Conservation (phyloP, 208 protist species). For the Leishmania lainsoni region DNA sequence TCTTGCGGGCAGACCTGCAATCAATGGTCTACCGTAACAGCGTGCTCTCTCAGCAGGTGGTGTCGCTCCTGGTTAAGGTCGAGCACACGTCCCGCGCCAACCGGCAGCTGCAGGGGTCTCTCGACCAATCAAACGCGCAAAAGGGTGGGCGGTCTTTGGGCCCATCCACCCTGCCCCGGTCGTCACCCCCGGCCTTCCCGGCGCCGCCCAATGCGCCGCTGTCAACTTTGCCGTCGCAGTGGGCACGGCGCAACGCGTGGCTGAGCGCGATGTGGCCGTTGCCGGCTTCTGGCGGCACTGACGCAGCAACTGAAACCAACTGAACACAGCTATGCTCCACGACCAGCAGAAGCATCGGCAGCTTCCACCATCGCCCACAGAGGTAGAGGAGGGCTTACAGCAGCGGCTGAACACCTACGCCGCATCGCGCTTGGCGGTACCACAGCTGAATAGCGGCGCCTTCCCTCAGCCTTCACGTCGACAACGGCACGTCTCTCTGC, state of each 20-base stretch:
- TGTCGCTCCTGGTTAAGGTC: conserved; percentile 62
- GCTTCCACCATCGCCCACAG: neutral
- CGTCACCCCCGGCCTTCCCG: neutral
- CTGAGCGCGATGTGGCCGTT: conserved; percentile 20
- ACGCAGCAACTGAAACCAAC: neutral
- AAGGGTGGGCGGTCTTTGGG: neutral
- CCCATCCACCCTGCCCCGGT: neutral
- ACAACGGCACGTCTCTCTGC: conserved; percentile 29
- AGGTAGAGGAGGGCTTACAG: conserved; percentile 36
- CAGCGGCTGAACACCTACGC: conserved; percentile 32
- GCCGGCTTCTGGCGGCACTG: neutral
- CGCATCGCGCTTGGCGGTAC: conserved; percentile 17
- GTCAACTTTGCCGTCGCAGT: neutral
- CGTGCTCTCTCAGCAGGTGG: conserved; percentile 75
- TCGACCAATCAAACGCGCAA: neutral
- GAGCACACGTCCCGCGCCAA: conserved; percentile 23
- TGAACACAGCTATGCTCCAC: conserved; percentile 17
- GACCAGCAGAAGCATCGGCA: conserved; percentile 2
- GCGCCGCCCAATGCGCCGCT: neutral
- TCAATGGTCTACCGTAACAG: conserved; percentile 67
- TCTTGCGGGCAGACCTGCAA: conserved; percentile 56
- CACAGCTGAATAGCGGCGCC: neutral
- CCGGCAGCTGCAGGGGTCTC: conserved; percentile 10
- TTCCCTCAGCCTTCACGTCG: neutral
- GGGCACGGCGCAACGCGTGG: conserved; percentile 19